These are phyloP conservation scores for Circinella minor DNA, from an alignment of 371 early-diverging fungal genomes.

Conservation along the genomic window DNA sequence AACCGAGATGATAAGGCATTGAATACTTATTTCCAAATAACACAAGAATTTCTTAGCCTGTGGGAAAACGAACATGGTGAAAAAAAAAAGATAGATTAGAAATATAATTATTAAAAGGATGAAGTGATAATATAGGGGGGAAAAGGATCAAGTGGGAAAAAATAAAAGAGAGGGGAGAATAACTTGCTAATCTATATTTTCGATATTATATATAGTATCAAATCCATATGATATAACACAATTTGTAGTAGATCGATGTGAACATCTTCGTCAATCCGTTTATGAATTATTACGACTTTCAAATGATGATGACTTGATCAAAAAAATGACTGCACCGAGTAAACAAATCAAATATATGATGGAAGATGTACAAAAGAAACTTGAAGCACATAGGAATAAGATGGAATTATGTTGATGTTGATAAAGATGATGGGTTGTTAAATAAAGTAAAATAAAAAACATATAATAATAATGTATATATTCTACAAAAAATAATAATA, in stretches of 20 bases:
- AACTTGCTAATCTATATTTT: not conserved
- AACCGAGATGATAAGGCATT: conserved; percentile 6
- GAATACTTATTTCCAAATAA: not conserved
- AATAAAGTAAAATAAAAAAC: not conserved
- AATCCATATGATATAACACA: not conserved
- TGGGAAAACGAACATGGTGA: not conserved
- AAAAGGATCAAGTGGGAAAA: not conserved
- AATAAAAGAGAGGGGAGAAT: not conserved
- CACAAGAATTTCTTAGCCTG: not conserved
- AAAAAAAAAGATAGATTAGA: not conserved
- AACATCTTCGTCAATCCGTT: not conserved
- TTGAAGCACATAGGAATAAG: not conserved
- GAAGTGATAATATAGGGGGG: too few species aligned
- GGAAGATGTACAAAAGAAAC: not conserved
- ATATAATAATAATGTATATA: too few species aligned
- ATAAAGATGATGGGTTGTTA: not conserved
- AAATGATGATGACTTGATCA: not conserved
- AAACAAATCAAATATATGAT: not conserved
- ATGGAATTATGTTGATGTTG: not conserved
- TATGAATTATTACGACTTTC: not conserved
- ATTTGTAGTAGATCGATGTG: not conserved
- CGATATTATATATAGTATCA: not conserved
- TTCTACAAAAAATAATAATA: too few species aligned
- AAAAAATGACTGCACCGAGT: not conserved
- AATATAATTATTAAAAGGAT: not conserved